These are phyloP conservation scores for Phytophthora pini DNA, from an alignment of 352 stramenopile genomes.

Conservation along the genomic window DNA sequence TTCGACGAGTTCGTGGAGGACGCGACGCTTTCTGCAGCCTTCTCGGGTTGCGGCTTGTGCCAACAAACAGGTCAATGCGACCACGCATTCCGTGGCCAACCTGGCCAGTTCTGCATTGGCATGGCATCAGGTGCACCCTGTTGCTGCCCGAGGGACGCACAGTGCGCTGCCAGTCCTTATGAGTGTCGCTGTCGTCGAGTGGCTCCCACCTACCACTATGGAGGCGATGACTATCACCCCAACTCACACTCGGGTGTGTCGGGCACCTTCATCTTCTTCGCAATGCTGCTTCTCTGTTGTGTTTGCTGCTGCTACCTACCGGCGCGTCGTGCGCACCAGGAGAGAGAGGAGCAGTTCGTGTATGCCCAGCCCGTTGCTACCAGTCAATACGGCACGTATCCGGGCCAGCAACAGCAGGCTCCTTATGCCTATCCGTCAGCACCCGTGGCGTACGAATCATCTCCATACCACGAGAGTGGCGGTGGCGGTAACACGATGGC, in stretches of 20 bases:
- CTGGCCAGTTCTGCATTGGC: constrained; percentile 71
- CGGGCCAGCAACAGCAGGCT: constrained; percentile 42
- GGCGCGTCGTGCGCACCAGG: constrained; percentile 30
- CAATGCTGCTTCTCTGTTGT: constrained; percentile 56
- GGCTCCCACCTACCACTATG: constrained; percentile 20
- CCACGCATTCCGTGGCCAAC: constrained; percentile 62
- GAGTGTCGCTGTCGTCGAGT: constrained; percentile 61
- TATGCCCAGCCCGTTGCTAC: constrained; percentile 46
- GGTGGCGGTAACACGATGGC: constrained; percentile 32
- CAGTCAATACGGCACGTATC: constrained; percentile 52
- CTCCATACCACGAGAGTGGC: constrained; percentile 26
- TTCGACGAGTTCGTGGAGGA: constrained; percentile 43
- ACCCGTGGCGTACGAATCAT: constrained; percentile 33
- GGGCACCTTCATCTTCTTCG: constrained; percentile 47
- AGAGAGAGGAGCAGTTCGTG: constrained; percentile 37
- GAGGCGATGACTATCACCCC: constrained; percentile 39
- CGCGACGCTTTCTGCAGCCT: constrained; percentile 48
- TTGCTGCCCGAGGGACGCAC: constrained; percentile 62
- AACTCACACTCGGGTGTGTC: constrained; percentile 38
- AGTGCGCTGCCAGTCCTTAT: constrained; percentile 66
- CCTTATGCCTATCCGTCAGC: constrained; percentile 63
- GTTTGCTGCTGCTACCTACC: constrained; percentile 63
- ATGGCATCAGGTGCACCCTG: constrained; percentile 61
- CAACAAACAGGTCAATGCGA: constrained; percentile 67
- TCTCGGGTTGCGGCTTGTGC: constrained; percentile 68